Evolutionary conservation across 2,329 filamentous ascomycete genomes (phyloP), one percentile per base, ranked within the genome.

Genomic region (Colletotrichum sp.): DNA sequence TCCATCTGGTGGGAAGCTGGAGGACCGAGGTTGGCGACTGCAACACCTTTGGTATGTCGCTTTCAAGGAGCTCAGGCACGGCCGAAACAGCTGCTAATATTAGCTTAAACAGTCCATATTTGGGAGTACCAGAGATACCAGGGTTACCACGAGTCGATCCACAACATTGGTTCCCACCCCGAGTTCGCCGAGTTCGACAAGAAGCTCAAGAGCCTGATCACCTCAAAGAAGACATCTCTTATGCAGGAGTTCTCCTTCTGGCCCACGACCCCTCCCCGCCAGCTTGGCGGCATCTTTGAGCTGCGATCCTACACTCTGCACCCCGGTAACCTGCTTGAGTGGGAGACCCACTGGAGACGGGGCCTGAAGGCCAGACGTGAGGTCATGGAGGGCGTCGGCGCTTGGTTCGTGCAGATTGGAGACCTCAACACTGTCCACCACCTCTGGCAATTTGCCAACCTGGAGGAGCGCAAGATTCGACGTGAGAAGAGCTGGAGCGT

Each of bases 171-270:
- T 76, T 88, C 90, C 80, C 95, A 98, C 81, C 94, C 95, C 78
- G 95, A 96, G 22, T 98, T 95, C 84, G 87, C 93, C 79, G 93
- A 91, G 12, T 98, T 98, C 83, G 95, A 98, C 83, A 88, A 88
- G 78, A 94, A 96, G 86, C 93, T 99, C 68, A 96, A 96, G 85
- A 90, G 88, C n/a, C 88, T 98, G 77, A 96, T 99, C 82, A 93
- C 90, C 75, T 92, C 92, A 78, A 98, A 98, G 88, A 92, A 93
- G 79, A 94, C 94, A 6, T 98, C 96, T 0, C 90, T 99, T 68
- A 99, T 99, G 97, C 97, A 99, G 85, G 97, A 99, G 85, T 99
- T 99, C 87, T 98, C 96, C 44, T 99, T 99, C 90, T 99, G 97
- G 97, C 97, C 97, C 2, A 99, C 97, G 5, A 96, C 95, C 0